phyloP scores from a whole-genome alignment of 2,329 filamentous ascomycete species.

The Clathrospora elynae region DNA sequence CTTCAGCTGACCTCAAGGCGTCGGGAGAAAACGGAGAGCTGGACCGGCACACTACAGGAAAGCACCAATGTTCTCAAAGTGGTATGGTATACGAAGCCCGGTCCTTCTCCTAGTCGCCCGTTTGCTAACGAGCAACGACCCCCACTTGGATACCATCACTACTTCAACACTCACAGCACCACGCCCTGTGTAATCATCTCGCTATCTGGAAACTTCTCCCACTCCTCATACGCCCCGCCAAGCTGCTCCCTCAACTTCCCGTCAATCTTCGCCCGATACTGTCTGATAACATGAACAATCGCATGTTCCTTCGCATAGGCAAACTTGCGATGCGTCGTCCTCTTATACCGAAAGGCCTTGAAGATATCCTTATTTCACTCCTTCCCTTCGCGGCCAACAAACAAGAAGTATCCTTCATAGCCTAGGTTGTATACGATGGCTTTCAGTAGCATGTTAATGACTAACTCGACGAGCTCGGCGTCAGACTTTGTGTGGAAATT shows the following conservation, averaged over 20 bases:
- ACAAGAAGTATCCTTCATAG: not conserved
- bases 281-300: not conserved
- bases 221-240: slow-evolving; percentile 2
- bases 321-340: not conserved
- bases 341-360: not conserved
- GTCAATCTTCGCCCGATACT: slow-evolving; percentile 2
- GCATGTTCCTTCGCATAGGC: slow-evolving; percentile 2
- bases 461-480: slow-evolving; percentile 1
- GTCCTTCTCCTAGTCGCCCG: no score
- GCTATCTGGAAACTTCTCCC: not conserved
- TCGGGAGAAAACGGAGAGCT: no score
- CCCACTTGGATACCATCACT: no score
- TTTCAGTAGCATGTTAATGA: not conserved
- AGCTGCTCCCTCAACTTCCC: not conserved
- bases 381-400: not conserved
- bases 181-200: not conserved
- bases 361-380: not conserved
- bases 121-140: no score
- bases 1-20: no score
- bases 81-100: no score
- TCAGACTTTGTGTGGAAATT: not conserved
- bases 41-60: no score
- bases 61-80: no score
- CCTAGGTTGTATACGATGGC: slow-evolving; percentile 2
- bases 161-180: not conserved